Evolutionary conservation across 805 yeast species (phyloP), one percentile per base, ranked within the genome.

Genomic region (Sugiyamaella boreocaroliniensis): DNA sequence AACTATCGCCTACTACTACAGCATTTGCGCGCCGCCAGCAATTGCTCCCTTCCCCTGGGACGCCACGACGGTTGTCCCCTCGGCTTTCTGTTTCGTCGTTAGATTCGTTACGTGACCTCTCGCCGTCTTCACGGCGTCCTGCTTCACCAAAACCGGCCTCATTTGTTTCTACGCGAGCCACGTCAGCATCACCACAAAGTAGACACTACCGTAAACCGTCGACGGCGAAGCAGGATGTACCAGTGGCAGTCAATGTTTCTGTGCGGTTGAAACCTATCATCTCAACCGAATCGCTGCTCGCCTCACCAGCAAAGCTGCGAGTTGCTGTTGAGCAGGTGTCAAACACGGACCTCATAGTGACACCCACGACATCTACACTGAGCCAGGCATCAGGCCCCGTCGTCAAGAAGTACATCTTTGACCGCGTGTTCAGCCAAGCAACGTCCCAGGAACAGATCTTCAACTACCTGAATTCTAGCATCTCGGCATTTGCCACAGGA

Each of bases 371-470:
- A 10, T 16, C 29, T 12, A 16, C 44, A 15, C 15, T 15, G 10
- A 45, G 29, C 26, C 15, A 51, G 12, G 45, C 34, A 11, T 11
- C 34, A 20, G 34, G 44, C 18, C 29, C 26, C 10, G 43, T n/a
- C 46, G 46, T 29, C 45, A 58, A 58, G 44, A 53, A 49, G 29
- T 61, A 53, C 44, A 32, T 49, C 22, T 61, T 51, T 44, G 64
- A 61, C 51, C 49, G 47, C 29, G 53, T 61, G 12, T 60, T 61
- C 32, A 57, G 50, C 18, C 54, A 54, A 2, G 34, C 48, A 19
- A 56, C 64, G 10, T n/a, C 55, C 10, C 64, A 61, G 50, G 29
- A 29, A 9, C 58, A 53, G 11, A 49, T 61, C 8, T 61, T 52
- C 50, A 22, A 43, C 11, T 48, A 60, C 45, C 40, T 60, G 9